Base-by-base conservation (phyloP, 78 protist genomes). In the Dictyostelium firmibasis region DNA sequence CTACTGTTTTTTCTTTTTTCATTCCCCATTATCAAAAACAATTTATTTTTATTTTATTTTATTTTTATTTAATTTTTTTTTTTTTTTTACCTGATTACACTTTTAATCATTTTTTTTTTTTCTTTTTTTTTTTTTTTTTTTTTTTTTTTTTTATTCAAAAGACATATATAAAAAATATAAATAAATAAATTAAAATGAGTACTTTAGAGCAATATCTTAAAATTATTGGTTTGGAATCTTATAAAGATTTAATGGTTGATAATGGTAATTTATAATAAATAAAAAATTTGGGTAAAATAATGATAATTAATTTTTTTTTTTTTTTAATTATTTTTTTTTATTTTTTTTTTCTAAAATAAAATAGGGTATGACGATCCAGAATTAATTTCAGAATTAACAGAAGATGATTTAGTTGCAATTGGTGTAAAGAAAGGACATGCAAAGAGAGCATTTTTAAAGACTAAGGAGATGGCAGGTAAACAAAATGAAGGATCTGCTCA, bases 281-380 rank as follows among this genome's bases (percentile, higher is more conserved):
- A 44, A 27, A 78, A 78, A 77, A 23, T 44, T 44, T 44, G 8
- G 13, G 4, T 10, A 10, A 44, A 44, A 44, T 44, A 33, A 16
- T 9, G 44, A 16, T 5, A n/a, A n/a, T 44, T 25, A 14, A n/a
- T 31, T 29, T 18, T 18, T 50, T 50, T 9, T n/a, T 41, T 25
- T 77, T 25, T 33, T 77, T 81, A n/a, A n/a, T n/a, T n/a, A n/a
- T 31, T 33, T 10, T 47, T 23, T 53, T 23, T 29, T 57, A 16
- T 81, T 81, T 33, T 18, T 81, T n/a, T n/a, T 14, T 18, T 44
- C 16, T 13, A 25, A 23, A 20, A 29, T 31, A 18, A 18, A 13
- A 23, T 50, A 89, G 94, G 94, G 14, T 89, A 81, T 70, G 94
- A 89, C 33, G 94, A 89, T 70, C 87, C 94, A 70, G 94, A 89